Evolutionary conservation across 257 asterid genomes (phyloP), one percentile per base, ranked within the genome.

Genomic region (Mitragyna speciosa): DNA sequence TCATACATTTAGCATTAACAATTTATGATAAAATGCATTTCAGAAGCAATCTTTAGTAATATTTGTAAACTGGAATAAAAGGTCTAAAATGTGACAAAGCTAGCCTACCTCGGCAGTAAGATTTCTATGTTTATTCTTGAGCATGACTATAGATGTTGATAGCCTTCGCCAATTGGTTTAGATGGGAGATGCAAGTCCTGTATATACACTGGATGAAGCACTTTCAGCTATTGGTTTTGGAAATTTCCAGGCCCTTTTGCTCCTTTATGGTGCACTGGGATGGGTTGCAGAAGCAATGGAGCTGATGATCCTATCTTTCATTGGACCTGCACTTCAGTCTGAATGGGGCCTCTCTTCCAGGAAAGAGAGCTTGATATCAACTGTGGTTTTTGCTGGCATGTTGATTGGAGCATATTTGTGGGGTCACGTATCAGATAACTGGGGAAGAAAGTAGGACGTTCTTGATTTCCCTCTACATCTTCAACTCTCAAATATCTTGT

Each of bases 201-300:
- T 80, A 26, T 90, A 88, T 84, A 90, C 93, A 14, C 84, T 92
- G 74, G 96, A 92, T 81, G 96, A 89, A 64, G 97, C 96, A 75
- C 91, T 92, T 75, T 75, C 80, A 41, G 76, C 89, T 65, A 75
- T 89, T 85, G 97, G 97, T 4, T 89, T 91, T 81, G 97, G 96
- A 64, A 91, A 88, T 8, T 92, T 87, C 90, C 94, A 92, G 86
- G 67, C 73, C 70, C 85, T 87, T 68, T 87, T 91, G 79, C 90
- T 92, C 63, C 24, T 89, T 70, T 92, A 89, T 78, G 97, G 94
- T 47, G 96, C 96, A 75, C 83, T 90, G 85, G 96, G 96, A 48
- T 87, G 89, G 92, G 77, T 88, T 75, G 89, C 96, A 65, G 96
- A 90, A 83, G 91, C 97, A 82, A 91, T 92, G 96, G 97, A 91